A percentile compares a stretch with the other conserved stretches of the same genome.
Conservation (phyloP, 2,329 filamentous ascomycete genomes). For the Graphiopsis chlorocephala region DNA sequence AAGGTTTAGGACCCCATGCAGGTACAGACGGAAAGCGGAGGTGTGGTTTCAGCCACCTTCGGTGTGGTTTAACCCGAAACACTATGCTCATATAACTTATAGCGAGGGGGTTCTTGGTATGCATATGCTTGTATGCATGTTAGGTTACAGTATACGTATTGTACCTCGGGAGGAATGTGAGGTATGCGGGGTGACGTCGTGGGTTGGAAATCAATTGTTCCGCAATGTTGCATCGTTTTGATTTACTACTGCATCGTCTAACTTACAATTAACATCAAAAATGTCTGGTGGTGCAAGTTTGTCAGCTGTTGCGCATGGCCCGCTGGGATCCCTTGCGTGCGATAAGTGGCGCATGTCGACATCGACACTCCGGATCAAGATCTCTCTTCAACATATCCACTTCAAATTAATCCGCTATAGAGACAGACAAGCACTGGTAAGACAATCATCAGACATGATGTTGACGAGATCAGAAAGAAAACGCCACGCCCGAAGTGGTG, state of each 20-base stretch:
- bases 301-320: background rate
- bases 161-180: background rate
- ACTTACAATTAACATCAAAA: background rate
- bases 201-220: background rate
- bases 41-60: background rate
- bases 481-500: background rate
- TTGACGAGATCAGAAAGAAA: background rate
- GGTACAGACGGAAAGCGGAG: background rate
- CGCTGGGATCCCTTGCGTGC: no score
- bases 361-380: background rate
- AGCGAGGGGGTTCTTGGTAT: background rate
- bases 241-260: background rate
- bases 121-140: background rate
- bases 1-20: background rate
- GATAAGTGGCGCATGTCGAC: background rate
- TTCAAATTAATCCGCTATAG: background rate
- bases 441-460: background rate
- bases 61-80: background rate
- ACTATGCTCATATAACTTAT: background rate
- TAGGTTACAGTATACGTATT: background rate
- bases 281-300: background rate
- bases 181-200: background rate
- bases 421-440: background rate
- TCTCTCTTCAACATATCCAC: background rate
- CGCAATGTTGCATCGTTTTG: background rate